Evolutionary conservation across 2,329 filamentous ascomycete genomes (phyloP).

Genomic region (Ophiostoma montium): DNA sequence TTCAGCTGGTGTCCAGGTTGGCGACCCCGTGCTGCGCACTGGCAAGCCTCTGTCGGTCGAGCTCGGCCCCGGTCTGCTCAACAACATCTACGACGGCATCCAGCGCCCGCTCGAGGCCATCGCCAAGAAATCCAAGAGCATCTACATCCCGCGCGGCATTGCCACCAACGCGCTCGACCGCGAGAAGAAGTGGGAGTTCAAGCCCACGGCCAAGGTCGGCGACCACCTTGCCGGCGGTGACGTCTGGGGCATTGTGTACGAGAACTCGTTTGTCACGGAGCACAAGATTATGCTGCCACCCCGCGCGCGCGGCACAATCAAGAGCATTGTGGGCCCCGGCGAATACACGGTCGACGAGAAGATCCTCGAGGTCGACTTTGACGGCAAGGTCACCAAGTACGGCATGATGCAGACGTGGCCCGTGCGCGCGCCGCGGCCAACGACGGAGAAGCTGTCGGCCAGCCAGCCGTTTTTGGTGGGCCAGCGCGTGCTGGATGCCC

Average conservation of each 20-base stretch:
- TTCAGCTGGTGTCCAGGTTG: conserved; percentile 81
- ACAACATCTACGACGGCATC: conserved; percentile 99
- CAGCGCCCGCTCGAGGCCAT: conserved; percentile 88
- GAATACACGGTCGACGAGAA: conserved; percentile 90
- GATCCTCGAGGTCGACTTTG: conserved; percentile 90
- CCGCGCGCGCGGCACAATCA: conserved; percentile 81
- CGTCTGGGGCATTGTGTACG: conserved; percentile 85
- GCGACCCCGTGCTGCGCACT: conserved; percentile 80
- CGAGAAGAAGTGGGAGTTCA: conserved; percentile 92
- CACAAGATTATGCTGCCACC: conserved; percentile 91
- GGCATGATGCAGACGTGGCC: conserved; percentile 99
- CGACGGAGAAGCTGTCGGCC: conserved; percentile 81
- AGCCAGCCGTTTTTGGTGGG: conserved; percentile 89
- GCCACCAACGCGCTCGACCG: conserved; percentile 77
- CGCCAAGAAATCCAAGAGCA: conserved; percentile 61
- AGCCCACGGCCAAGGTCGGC: conserved; percentile 78
- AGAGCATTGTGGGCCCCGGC: conserved; percentile 75
- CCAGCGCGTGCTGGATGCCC: conserved; percentile 86
- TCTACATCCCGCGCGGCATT: conserved; percentile 96
- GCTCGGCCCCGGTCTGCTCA: conserved; percentile 89
- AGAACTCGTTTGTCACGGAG: conserved; percentile 87
- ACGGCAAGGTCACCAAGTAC: conserved; percentile 86
- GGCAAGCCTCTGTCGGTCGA: conserved; percentile 96
- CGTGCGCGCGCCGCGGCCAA: conserved; percentile 85
- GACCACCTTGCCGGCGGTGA: conserved; percentile 96